These are phyloP conservation scores for Phytophthora brassicae DNA, from an alignment of 352 stramenopile species.

Conservation along the genomic window DNA sequence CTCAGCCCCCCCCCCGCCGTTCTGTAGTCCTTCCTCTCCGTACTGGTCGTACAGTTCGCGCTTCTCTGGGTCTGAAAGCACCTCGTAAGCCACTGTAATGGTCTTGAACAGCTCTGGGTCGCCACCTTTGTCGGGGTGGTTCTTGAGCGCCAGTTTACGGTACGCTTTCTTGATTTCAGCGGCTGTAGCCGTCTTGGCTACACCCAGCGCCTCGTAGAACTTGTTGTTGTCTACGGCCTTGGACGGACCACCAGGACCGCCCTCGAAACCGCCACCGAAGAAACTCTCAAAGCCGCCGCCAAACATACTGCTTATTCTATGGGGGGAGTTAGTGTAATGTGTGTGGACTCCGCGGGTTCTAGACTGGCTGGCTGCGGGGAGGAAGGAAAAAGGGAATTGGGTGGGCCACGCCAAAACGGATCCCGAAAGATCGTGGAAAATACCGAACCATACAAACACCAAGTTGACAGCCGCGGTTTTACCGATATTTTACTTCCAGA, in stretches of 20 bases:
- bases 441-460: conserved; percentile 22
- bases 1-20: conserved; percentile 83
- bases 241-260: conserved; percentile 40
- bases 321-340: conserved; percentile 27
- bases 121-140: conserved; percentile 98
- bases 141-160: conserved; percentile 90
- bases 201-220: conserved; percentile 88
- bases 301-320: conserved; percentile 59
- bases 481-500: conserved; percentile 23
- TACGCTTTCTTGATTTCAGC: conserved; percentile 92
- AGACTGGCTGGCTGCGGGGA: conserved; percentile 33
- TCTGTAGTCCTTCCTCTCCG: conserved; percentile 97
- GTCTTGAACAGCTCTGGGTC: conserved; percentile 96
- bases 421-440: conserved; percentile 38
- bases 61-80: conserved; percentile 94
- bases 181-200: conserved; percentile 79
- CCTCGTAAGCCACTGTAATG: conserved; percentile 96
- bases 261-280: conserved; percentile 78
- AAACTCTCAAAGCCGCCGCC: conserved; percentile 87
- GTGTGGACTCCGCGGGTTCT: conserved; percentile 34
- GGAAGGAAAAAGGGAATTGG: conserved; percentile 28
- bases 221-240: conserved; percentile 87
- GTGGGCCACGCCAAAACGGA: conserved; percentile 15
- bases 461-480: conserved; percentile 10
- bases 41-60: conserved; percentile 93